Evolutionary conservation across 176 grass and related monocot genomes (phyloP).

Genomic region (Musa troglodytarum): DNA sequence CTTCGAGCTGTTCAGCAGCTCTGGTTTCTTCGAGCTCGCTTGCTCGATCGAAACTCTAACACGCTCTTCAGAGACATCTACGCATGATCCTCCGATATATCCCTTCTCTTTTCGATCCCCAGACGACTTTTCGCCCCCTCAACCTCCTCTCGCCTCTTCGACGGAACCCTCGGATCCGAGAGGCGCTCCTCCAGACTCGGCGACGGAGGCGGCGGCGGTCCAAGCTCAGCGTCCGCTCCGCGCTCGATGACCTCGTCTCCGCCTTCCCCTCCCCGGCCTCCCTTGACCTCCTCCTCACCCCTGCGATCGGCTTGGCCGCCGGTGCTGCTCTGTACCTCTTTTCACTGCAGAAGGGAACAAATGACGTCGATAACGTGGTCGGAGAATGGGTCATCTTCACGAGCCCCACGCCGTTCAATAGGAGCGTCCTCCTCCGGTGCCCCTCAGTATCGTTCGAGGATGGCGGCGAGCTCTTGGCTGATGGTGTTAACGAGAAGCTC

Average conservation of each 20-base stretch:
- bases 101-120: background rate
- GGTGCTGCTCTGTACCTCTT: slow-evolving; percentile 25
- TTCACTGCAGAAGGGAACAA: background rate
- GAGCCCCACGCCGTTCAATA: slow-evolving; percentile 85
- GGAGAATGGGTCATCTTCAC: slow-evolving; percentile 87
- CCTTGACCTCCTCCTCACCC: slow-evolving; percentile 37
- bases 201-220: slow-evolving; percentile 26
- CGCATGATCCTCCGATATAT: slow-evolving; percentile 55
- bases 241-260: slow-evolving; percentile 34
- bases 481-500: slow-evolving; percentile 55
- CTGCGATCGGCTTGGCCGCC: slow-evolving; percentile 37
- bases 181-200: slow-evolving; percentile 15
- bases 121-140: background rate
- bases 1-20: background rate
- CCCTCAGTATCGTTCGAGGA: slow-evolving; percentile 83
- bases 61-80: background rate
- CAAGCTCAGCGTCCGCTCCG: background rate
- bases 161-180: slow-evolving; percentile 1
- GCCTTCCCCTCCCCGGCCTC: slow-evolving; percentile 41
- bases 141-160: slow-evolving; percentile 2
- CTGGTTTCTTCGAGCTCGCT: background rate
- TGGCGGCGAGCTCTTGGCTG: slow-evolving; percentile 48
- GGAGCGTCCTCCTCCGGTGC: slow-evolving; percentile 74
- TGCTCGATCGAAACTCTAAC: background rate
- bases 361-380: background rate